Evolutionary conservation across 108 stramenopile species (phyloP), one percentile per base, ranked within the genome.

Genomic region (Fistulifera solaris): DNA sequence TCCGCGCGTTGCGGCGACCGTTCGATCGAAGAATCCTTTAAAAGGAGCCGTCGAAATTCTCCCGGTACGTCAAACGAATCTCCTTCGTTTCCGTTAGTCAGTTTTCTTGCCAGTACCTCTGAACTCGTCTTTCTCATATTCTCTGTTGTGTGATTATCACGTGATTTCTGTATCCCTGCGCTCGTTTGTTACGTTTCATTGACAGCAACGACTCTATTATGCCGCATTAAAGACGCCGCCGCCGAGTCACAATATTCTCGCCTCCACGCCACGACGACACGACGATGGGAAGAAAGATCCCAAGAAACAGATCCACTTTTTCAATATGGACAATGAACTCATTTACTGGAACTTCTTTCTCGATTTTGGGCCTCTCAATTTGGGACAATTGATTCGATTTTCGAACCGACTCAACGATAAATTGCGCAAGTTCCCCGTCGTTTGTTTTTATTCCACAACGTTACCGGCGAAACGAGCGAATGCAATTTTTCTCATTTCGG

Each of bases 331-430:
- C 76, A 49, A 66, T 4, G 91, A 95, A 52, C 58, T 97, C 40
- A 73, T 95, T 25, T 99, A 99, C 62, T 99, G 96, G 96, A 98
- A 96, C 58, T 99, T 98, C 68, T 99, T 93, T 75, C 73, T 98
- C 17, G 99, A 99, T 68, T 99, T 96, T 72, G 99, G 99, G n/a
- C 99, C 97, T 13, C 73, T 98, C 14, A 98, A 95, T 59, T 70
- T 99, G 1, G 97, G 93, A 1, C 96, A 95, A 68, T 62, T 98
- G 1, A 92, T 89, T 64, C 89, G 96, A n/a, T 99, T 98, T 63
- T 93, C 85, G 39, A 47, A 63, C 5, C 65, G 72, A 38, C 70
- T 99, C 38, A 94, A 97, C 59, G 38, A 63, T 51, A 44, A 62
- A 17, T 40, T 68, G n/a, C 56, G 54, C 27, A 53, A 72, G 23